A percentile compares a stretch with the other conserved stretches of the same genome.
These are phyloP conservation scores for Fusarium sp. DNA, from an alignment of 2,329 filamentous ascomycete genomes.

Conservation along the genomic window DNA sequence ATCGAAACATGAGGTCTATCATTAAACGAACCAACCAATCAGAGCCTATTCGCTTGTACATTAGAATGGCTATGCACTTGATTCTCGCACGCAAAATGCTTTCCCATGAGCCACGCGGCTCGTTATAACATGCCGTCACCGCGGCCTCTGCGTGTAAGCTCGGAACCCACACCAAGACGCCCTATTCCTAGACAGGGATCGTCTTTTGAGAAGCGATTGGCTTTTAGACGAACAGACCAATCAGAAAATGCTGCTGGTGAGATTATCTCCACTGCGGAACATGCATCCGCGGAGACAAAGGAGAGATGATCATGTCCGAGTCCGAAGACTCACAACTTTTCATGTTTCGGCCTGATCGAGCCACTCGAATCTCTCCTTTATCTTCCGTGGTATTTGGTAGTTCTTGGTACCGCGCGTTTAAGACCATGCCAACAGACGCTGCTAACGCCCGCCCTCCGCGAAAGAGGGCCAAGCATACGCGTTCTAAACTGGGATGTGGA, in stretches of 20 bases:
- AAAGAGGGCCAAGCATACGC: slow-evolving; percentile 33
- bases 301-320: background rate
- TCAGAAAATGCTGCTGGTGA: background rate
- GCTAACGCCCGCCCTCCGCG: slow-evolving; percentile 9
- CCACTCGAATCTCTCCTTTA: background rate
- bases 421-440: background rate
- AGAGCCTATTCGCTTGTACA: background rate
- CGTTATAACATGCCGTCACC: background rate
- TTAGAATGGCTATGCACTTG: background rate
- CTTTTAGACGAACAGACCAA: slow-evolving; percentile 32
- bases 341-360: background rate
- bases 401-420: background rate
- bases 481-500: slow-evolving; percentile 33
- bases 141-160: background rate
- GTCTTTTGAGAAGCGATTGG: slow-evolving; percentile 4
- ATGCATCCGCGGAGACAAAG: background rate
- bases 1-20: background rate
- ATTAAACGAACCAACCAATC: slow-evolving; percentile 5
- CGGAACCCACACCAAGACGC: background rate
- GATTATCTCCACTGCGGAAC: slow-evolving; percentile 1
- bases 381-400: background rate
- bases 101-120: background rate
- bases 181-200: background rate
- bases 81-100: background rate
- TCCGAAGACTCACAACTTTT: background rate